Percentiles rank a stretch among this genome's conserved stretches.
Evolutionary conservation across 768 basidiomycete species (phyloP).

Genomic region (Boletus sensibilis): DNA sequence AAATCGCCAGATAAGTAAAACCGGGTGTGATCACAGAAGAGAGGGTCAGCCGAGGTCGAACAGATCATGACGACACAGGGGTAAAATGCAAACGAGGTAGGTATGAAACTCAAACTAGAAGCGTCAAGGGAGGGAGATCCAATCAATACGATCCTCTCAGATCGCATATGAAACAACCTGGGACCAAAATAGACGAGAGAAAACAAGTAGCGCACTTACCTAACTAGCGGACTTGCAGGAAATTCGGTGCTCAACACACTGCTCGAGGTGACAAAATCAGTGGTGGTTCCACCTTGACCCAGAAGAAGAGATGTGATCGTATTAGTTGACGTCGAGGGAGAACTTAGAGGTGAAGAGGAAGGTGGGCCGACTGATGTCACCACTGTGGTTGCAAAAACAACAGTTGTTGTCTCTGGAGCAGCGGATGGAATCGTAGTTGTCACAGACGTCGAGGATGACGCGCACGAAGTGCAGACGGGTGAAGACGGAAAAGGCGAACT

Average conservation of each 20-base stretch:
- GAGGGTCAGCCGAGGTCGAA: constrained; percentile 17
- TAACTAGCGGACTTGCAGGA: background rate
- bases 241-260: constrained; percentile 24
- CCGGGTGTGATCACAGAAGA: constrained; percentile 15
- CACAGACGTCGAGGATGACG: background rate
- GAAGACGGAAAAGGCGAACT: background rate
- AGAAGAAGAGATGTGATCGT: constrained; percentile 18
- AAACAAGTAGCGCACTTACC: constrained; percentile 18
- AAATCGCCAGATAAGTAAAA: constrained; percentile 10
- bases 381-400: constrained; percentile 18
- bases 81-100: constrained; percentile 10
- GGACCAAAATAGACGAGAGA: background rate
- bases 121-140: background rate
- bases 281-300: constrained; percentile 14
- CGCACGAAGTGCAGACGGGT: background rate
- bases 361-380: constrained; percentile 1
- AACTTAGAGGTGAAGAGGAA: background rate
- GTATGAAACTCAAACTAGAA: constrained; percentile 4
- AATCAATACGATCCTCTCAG: constrained; percentile 10
- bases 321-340: constrained; percentile 18
- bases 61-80: constrained; percentile 20
- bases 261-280: constrained; percentile 22
- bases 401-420: constrained; percentile 5
- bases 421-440: background rate
- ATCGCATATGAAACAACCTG: constrained; percentile 3